Base-by-base conservation (phyloP, 139 green algal genomes). In the Ettlia oleoabundans region DNA sequence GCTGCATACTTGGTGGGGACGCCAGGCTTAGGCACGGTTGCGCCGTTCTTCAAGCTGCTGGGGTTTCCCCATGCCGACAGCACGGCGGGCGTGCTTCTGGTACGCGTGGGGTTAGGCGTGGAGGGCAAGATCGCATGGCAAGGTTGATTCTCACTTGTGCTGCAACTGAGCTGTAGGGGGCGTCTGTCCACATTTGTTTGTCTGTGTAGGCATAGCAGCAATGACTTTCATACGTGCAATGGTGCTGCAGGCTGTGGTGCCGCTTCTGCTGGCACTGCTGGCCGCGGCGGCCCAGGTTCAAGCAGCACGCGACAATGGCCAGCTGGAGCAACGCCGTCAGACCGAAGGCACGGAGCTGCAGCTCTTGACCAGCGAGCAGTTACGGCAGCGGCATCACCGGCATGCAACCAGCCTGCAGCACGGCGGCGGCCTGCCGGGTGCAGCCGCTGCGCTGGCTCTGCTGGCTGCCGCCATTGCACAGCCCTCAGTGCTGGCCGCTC, bases 401-500 rank as follows among this genome's bases (percentile, higher is more conserved):
- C 42, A 33, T 35, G 65, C 65, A 32, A 22, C 33, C 3, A 21
- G 65, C 42, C 18, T 70, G 32, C 0, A 66, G 32, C 0, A 66
- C 76, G 41, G 61, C 58, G 64, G 63, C 68, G 76, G 40, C 30
- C 66, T 76, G 40, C 58, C 80, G 7, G 47, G 80, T 10, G 66
- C 78, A 10, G 24, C 76, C 3, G 76, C 70, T 21, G 53, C 38
- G 3, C 30, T 66, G 4, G 63, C 81, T 1, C 61, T 86, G 42
- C 7, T 61, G 38, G 26, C 65, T 47, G 70, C 65, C 7, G 64
- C 71, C 24, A 42, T 89, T 35, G 30, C 65, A 2, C 74, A 74
- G 62, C 85, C 85, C 26, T 77, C 81, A 1, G 69, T 89, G 32
- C 35, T 83, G 64, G 80, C 71, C 1, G 38, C 84, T 41, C 81